Conservation (phyloP, 225 moss, liverwort and hornwort genomes). For the Climacium dendroides region DNA sequence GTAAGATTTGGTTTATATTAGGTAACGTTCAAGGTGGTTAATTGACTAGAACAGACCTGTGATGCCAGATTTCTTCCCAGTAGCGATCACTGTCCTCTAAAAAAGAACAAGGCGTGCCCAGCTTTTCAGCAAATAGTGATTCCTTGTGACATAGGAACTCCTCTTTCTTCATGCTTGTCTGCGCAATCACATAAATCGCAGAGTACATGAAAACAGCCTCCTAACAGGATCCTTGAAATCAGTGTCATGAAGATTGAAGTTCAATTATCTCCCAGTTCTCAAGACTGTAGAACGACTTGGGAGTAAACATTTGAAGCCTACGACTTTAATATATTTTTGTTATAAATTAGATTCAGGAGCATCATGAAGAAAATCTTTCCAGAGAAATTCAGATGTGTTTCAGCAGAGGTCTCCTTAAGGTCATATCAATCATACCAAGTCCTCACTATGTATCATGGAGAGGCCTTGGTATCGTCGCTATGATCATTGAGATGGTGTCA, state of each 20-base stretch:
- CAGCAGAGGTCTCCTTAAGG: not conserved
- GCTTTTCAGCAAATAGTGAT: slow-evolving; percentile 22
- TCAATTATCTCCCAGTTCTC: not conserved
- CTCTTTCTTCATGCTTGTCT: slow-evolving; percentile 23
- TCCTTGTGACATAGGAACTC: slow-evolving; percentile 43
- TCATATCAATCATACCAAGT: not conserved
- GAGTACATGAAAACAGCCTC: not conserved
- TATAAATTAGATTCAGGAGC: not conserved
- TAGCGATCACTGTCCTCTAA: slow-evolving; percentile 19
- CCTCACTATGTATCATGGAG: not conserved
- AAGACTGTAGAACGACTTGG: not conserved
- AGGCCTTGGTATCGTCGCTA: not conserved
- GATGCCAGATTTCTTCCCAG: slow-evolving; percentile 46
- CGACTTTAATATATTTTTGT: not conserved
- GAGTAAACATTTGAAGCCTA: not conserved
- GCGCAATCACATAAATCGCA: not conserved
- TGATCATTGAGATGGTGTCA: not conserved
- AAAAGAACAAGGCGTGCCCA: slow-evolving; percentile 15
- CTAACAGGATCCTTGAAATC: not conserved
- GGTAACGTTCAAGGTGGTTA: not conserved
- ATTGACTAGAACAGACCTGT: not conserved
- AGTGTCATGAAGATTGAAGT: not conserved
- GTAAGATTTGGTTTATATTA: not conserved
- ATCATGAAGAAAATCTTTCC: not conserved
- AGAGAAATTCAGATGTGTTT: not conserved